Evolutionary conservation across 73 alveolate genomes (phyloP).

Genomic region (Stentor roeselii): DNA sequence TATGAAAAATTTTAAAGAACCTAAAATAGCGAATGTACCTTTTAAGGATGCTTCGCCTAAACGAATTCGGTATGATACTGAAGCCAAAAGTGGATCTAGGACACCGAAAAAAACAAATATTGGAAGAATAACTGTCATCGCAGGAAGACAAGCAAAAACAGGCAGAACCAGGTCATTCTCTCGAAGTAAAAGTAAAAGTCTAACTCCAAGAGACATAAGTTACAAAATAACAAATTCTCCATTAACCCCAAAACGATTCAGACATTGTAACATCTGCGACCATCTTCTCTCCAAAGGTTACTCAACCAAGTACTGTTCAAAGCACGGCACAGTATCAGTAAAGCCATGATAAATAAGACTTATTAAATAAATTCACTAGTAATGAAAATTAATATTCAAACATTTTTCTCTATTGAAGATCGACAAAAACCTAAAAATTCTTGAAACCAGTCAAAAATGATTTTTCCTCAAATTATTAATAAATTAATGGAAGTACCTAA

Average conservation of each 20-base stretch:
- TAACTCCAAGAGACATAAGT: background rate
- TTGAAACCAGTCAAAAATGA: no score
- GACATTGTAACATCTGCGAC: constrained; percentile 10
- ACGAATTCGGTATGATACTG: background rate
- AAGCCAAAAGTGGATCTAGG: background rate
- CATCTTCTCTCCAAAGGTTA: constrained; percentile 26
- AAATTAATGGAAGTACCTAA: no score
- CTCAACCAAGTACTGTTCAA: constrained; percentile 21
- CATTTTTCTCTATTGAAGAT: no score
- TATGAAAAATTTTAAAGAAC: no score
- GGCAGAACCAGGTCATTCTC: background rate
- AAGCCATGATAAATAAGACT: no score
- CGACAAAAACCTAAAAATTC: no score
- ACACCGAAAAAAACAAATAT: background rate
- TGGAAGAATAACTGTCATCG: background rate
- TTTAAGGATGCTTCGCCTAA: background rate
- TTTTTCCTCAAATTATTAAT: no score
- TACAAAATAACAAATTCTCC: constrained; percentile 4
- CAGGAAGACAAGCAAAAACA: background rate
- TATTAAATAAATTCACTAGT: no score
- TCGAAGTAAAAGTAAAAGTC: background rate
- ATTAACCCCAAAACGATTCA: background rate
- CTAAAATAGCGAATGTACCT: background rate
- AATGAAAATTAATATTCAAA: no score
- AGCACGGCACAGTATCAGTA: background rate